Conservation (phyloP, 495 filamentous ascomycete species). For the Hyaloscypha bicolor region DNA sequence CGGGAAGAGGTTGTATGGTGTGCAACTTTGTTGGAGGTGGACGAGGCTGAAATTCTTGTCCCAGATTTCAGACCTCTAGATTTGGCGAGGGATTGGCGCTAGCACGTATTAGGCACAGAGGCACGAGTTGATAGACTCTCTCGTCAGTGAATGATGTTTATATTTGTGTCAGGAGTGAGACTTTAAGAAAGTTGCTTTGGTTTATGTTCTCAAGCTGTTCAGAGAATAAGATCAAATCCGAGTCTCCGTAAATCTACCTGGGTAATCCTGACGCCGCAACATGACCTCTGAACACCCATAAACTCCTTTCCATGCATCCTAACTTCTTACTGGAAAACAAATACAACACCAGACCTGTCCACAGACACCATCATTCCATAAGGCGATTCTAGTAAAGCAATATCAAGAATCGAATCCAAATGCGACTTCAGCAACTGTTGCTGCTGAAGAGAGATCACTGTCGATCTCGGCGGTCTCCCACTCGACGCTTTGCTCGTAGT, state of each 20-base stretch:
- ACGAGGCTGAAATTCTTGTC: slow-evolving; percentile 29
- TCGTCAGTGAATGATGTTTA: no score
- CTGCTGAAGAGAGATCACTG: slow-evolving; percentile 87
- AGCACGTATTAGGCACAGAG: slow-evolving; percentile 18
- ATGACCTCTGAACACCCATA: slow-evolving; percentile 1
- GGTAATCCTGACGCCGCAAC: slow-evolving; percentile 9
- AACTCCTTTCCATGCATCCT: slow-evolving; percentile 27
- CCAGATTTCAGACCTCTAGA: slow-evolving; percentile 19
- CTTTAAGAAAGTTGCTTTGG: no score
- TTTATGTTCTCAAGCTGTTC: no score
- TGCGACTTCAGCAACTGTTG: slow-evolving; percentile 84
- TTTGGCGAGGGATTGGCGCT: slow-evolving; percentile 16
- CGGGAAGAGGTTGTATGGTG: not conserved
- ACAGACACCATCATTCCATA: slow-evolving; percentile 92
- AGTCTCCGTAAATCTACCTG: not conserved
- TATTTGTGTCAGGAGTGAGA: no score
- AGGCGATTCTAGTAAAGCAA: slow-evolving; percentile 82
- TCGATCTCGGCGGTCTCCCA: slow-evolving; percentile 66
- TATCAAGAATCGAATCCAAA: slow-evolving; percentile 85
- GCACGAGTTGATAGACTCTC: slow-evolving; percentile 11
- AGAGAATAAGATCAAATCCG: not conserved
- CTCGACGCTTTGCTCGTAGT: slow-evolving; percentile 36
- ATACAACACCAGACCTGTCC: slow-evolving; percentile 89
- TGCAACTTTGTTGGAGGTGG: not conserved
- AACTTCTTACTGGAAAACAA: slow-evolving; percentile 71